Conservation (phyloP, 148 eudicot species). For the Fallopia convolvulus region DNA sequence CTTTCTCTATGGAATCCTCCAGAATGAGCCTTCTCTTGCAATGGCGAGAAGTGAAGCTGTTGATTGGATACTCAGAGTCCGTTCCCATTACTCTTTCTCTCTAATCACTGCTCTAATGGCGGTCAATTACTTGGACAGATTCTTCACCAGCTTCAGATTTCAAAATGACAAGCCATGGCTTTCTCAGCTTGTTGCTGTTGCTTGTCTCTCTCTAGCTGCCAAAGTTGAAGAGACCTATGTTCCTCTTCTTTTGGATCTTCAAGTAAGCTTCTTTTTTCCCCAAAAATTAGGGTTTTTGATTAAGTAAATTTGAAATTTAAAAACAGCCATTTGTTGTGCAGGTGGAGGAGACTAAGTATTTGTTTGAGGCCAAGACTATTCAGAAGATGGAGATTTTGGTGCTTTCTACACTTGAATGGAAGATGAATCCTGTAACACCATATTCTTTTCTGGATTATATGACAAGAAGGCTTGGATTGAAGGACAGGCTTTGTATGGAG, state of each 20-base stretch:
- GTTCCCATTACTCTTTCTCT: conserved; percentile 30
- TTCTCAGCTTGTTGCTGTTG: conserved; percentile 46
- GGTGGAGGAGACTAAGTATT: conserved; percentile 53
- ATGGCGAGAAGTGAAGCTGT: conserved; percentile 24
- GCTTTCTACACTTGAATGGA: conserved; percentile 56
- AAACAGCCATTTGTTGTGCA: conserved; percentile 13
- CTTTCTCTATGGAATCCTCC: neutral
- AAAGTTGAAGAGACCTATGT: conserved; percentile 61
- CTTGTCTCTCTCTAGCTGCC: conserved; percentile 61
- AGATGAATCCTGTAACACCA: conserved; percentile 74
- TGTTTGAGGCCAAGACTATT: conserved; percentile 59
- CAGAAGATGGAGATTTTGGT: conserved; percentile 71
- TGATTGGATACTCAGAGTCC: conserved; percentile 28
- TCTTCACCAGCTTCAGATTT: conserved; percentile 28
- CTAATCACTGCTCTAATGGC: conserved; percentile 39
- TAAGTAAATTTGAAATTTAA: neutral
- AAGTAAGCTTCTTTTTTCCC: conserved; percentile 31
- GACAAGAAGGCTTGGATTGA: conserved; percentile 47
- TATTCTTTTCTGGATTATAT: conserved; percentile 56
- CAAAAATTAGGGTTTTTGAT: neutral
- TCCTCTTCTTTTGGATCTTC: conserved; percentile 51
- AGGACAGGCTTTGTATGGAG: conserved; percentile 28
- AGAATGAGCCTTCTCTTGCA: conserved; percentile 13
- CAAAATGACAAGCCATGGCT: conserved; percentile 46
- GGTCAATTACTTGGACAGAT: conserved; percentile 48